Conservation (phyloP, 495 filamentous ascomycete genomes). For the Talaromyces thailandensis region DNA sequence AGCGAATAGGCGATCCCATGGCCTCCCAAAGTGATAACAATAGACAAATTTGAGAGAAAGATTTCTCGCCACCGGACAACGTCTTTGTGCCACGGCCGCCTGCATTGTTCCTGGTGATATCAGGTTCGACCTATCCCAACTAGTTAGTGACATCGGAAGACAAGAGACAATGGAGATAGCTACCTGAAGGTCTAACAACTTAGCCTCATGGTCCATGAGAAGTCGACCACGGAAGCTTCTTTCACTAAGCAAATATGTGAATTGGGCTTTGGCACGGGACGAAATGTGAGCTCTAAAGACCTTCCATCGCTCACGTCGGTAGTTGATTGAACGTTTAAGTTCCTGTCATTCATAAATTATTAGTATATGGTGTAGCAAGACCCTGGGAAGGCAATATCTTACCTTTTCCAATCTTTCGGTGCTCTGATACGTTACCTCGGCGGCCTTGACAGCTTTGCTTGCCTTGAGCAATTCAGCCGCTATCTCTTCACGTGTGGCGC, state of each 20-base stretch:
- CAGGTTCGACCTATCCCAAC: slow-evolving; percentile 55
- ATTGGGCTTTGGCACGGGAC: slow-evolving; percentile 71
- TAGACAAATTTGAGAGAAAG: slow-evolving; percentile 92
- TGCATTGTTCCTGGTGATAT: slow-evolving; percentile 56
- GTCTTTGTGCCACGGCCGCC: slow-evolving; percentile 77
- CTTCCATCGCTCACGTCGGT: slow-evolving; percentile 68
- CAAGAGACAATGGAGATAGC: neutral
- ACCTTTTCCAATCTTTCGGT: slow-evolving; percentile 45
- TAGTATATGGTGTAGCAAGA: neutral
- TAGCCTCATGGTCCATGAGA: slow-evolving; percentile 62
- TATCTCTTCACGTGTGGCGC: slow-evolving; percentile 61
- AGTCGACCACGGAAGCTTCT: slow-evolving; percentile 80
- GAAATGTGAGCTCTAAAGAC: slow-evolving; percentile 78
- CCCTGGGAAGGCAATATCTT: slow-evolving; percentile 9
- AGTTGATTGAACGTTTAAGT: slow-evolving; percentile 55
- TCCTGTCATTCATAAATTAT: slow-evolving; percentile 22
- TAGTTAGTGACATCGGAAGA: neutral
- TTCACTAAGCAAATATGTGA: slow-evolving; percentile 80
- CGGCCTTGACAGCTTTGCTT: slow-evolving; percentile 30
- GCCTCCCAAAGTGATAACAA: slow-evolving; percentile 92
- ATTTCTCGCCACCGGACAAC: slow-evolving; percentile 92
- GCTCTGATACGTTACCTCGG: slow-evolving; percentile 36
- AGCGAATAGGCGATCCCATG: slow-evolving; percentile 91
- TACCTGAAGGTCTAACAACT: slow-evolving; percentile 60
- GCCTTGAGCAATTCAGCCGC: slow-evolving; percentile 38